These are phyloP conservation scores for Parmelia sp. DNA, from an alignment of 495 filamentous ascomycete genomes.

Conservation along the genomic window DNA sequence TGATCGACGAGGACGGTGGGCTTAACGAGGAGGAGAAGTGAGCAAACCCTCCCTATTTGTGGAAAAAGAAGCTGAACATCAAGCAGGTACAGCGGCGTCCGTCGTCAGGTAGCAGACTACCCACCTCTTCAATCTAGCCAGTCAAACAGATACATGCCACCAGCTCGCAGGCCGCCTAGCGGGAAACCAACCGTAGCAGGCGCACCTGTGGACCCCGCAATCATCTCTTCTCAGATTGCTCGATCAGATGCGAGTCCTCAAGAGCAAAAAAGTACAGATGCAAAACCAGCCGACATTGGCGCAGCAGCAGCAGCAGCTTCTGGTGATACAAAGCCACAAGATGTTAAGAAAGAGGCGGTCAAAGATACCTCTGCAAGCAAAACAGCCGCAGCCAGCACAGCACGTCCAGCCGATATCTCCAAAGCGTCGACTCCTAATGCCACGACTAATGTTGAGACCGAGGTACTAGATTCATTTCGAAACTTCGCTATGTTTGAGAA, in stretches of 20 bases:
- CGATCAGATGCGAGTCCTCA: constrained; percentile 41
- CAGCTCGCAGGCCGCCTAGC: constrained; percentile 72
- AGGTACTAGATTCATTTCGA: constrained; percentile 74
- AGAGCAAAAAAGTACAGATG: constrained; percentile 19
- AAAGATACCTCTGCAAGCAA: constrained; percentile 19
- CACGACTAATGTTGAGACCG: constrained; percentile 68
- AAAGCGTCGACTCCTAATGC: constrained; percentile 46
- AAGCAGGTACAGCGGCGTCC: constrained; percentile 82
- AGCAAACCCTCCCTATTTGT: constrained; percentile 28
- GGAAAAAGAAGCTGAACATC: constrained; percentile 8
- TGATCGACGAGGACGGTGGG: constrained; percentile 55
- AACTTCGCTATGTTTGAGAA: constrained; percentile 76
- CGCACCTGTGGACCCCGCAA: constrained; percentile 71
- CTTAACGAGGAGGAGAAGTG: constrained; percentile 90
- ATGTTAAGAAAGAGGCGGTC: constrained; percentile 20
- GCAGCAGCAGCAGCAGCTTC: constrained; percentile 19
- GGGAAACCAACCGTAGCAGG: constrained; percentile 64
- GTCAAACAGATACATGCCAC: constrained; percentile 82
- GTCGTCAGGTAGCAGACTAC: constrained; percentile 59
- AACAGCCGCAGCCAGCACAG: constrained; percentile 7
- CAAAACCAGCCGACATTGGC: constrained; percentile 31
- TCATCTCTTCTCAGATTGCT: constrained; percentile 67
- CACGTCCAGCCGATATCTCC: constrained; percentile 22
- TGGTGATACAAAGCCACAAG: background rate
- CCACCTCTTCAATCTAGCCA: constrained; percentile 57